phyloP scores from a whole-genome alignment of 176 grass and related monocot genomes.

The Juncus effusus region DNA sequence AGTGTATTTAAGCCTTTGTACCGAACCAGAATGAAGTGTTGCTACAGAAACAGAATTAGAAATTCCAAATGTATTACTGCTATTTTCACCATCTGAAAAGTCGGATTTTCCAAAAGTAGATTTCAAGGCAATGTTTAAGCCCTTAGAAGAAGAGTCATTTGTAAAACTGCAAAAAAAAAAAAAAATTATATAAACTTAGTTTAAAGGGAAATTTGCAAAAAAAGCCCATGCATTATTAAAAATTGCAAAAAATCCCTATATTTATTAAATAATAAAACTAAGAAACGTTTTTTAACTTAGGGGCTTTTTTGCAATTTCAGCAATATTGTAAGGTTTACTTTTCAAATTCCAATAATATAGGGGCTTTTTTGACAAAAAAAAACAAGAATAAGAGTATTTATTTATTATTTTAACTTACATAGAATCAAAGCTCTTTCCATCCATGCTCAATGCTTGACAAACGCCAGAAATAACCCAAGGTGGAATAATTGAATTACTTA shows the following conservation, averaged over 20 bases:
- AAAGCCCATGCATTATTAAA: slow-evolving; percentile 14
- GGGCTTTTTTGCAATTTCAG: too few species aligned
- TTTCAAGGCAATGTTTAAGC: slow-evolving; percentile 53
- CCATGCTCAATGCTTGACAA: slow-evolving; percentile 49
- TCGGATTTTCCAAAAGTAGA: slow-evolving; percentile 10
- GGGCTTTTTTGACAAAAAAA: too few species aligned
- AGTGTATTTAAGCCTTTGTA: slow-evolving; percentile 47
- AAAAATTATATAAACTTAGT: not conserved
- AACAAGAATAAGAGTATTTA: too few species aligned
- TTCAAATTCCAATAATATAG: too few species aligned
- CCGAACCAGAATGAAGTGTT: slow-evolving; percentile 19
- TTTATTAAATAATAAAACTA: too few species aligned
- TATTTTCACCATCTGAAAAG: not conserved
- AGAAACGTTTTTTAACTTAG: too few species aligned
- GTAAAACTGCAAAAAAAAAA: slow-evolving; percentile 33
- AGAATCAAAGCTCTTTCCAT: slow-evolving; percentile 43
- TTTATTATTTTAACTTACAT: slow-evolving; percentile 26
- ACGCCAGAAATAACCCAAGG: slow-evolving; percentile 72
- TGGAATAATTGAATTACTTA: slow-evolving; percentile 54
- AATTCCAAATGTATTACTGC: slow-evolving; percentile 31
- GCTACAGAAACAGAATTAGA: slow-evolving; percentile 33
- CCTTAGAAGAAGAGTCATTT: slow-evolving; percentile 38
- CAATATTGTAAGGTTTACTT: too few species aligned
- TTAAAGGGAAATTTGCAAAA: not conserved
- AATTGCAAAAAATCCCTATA: slow-evolving; percentile 30